Base-by-base conservation (phyloP, 2,329 filamentous ascomycete genomes). In the Talaromyces atroroseus region DNA sequence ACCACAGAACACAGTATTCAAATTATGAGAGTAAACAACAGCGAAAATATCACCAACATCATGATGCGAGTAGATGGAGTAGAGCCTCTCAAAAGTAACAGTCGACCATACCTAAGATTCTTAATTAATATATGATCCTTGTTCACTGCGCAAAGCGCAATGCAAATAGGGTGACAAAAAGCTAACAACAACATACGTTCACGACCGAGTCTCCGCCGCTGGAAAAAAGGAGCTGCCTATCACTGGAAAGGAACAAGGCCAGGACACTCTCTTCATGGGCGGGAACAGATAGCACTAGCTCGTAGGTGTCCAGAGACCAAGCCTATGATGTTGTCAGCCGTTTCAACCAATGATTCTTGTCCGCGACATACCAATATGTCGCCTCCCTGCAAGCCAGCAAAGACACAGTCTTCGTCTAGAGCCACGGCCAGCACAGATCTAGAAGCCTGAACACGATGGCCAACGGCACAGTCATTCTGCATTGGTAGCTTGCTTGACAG, bases 21-120 rank as follows among this genome's bases (percentile, higher is more conserved):
- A 80, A 62, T 85, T 81, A 6, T 84, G 76, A 3, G 91, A 96
- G 71, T 95, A 96, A 1, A 87, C 88, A n/a, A 96, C 86, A 64
- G 90, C 95, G 71, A 97, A 97, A 58, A 99, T 85, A 74, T 99
- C 94, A 58, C 94, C 94, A 42, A 96, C 89, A 65, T 97, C 94
- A 72, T 95, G 92, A 49, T 87, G 87, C 60, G 91, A 95, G 77
- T 95, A 95, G 60, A 97, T 89, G 61, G 94, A 90, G 75, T 92
- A 94, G 0, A 94, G 79, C 26, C 88, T 85, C 56, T 81, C 82
- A 70, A 96, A 85, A 5, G 84, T 87, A 45, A 78, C 80, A 1
- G 92, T 89, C 64, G 85, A 87, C 94, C 94, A 99, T 44, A 95
- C 78, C 80, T 82, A 58, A 2, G 34, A n/a, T 42, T n/a, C 6